These are phyloP conservation scores for Lachnellula arida DNA, from an alignment of 2,329 filamentous ascomycete genomes.

Conservation along the genomic window DNA sequence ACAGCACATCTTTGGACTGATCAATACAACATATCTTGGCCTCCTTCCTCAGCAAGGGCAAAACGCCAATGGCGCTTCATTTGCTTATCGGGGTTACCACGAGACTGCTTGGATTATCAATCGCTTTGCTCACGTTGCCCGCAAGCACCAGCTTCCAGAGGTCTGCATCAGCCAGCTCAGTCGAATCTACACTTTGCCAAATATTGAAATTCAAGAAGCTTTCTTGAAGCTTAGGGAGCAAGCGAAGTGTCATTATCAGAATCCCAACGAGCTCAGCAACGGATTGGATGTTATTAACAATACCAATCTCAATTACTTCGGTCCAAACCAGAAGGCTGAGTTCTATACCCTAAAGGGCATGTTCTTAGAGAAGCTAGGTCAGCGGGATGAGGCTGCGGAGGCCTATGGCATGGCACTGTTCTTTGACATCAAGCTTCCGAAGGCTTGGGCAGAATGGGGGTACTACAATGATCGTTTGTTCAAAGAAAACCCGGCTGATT, in stretches of 20 bases:
- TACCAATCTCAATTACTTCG: slow-evolving; percentile 98
- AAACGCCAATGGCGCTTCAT: slow-evolving; percentile 84
- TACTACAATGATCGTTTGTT: slow-evolving; percentile 97
- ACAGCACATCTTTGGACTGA: slow-evolving; percentile 96
- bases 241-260: slow-evolving; percentile 98
- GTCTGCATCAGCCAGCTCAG: slow-evolving; percentile 97
- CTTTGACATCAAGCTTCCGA: slow-evolving; percentile 91
- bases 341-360: slow-evolving; percentile 99
- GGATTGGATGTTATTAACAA: slow-evolving; percentile 99
- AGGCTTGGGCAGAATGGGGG: slow-evolving; percentile 99
- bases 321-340: slow-evolving; percentile 90
- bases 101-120: slow-evolving; percentile 99
- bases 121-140: slow-evolving; percentile 92
- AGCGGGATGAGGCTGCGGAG: slow-evolving; percentile 86
- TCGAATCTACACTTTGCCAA: slow-evolving; percentile 96
- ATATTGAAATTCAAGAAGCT: slow-evolving; percentile 98
- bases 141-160: slow-evolving; percentile 93
- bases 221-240: slow-evolving; percentile 98
- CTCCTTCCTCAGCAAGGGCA: slow-evolving; percentile 75
- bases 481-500: slow-evolving; percentile 79
- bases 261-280: slow-evolving; percentile 83
- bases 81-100: slow-evolving; percentile 94
- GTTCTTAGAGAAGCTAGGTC: slow-evolving; percentile 91
- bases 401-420: slow-evolving; percentile 94
- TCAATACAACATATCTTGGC: slow-evolving; percentile 88